Conservation (phyloP, 306 rosid species). For the Styphnolobium japonicum region DNA sequence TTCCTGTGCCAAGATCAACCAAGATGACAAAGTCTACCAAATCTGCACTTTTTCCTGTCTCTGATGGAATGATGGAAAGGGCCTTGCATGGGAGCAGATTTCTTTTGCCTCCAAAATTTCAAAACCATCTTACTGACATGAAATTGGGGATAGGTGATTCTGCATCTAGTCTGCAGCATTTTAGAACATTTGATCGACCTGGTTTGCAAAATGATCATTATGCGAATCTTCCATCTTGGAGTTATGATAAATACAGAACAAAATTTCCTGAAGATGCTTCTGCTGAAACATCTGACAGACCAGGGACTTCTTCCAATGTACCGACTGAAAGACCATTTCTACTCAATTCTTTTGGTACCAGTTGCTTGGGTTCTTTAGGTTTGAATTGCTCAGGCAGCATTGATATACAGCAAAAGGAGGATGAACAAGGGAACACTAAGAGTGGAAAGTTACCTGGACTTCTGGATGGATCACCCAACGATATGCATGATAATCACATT, state of each 20-base stretch:
- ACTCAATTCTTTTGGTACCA: conserved; percentile 70
- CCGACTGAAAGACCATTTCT: conserved; percentile 66
- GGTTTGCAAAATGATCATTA: conserved; percentile 62
- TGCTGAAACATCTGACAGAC: conserved; percentile 70
- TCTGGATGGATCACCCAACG: conserved; percentile 59
- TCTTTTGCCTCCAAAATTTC: conserved; percentile 69
- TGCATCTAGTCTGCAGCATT: conserved; percentile 50
- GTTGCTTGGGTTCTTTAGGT: conserved; percentile 66
- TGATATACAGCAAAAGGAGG: conserved; percentile 52
- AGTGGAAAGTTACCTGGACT: conserved; percentile 70
- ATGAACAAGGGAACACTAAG: conserved; percentile 48
- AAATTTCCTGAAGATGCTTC: conserved; percentile 62
- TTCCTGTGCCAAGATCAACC: conserved; percentile 57
- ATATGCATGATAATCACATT: conserved; percentile 36
- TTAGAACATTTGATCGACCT: conserved; percentile 55
- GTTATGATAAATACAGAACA: conserved; percentile 50
- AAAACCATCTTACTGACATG: conserved; percentile 90
- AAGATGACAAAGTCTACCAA: conserved; percentile 57
- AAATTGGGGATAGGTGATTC: conserved; percentile 84
- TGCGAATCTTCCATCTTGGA: conserved; percentile 60
- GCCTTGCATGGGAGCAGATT: conserved; percentile 94
- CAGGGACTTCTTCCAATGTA: conserved; percentile 69
- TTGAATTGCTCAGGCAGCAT: conserved; percentile 53
- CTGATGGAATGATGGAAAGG: conserved; percentile 98
- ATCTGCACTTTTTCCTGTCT: conserved; percentile 73